phyloP scores from a whole-genome alignment of 1,284 basidiomycete genomes.

The Pterulicium gracile region DNA sequence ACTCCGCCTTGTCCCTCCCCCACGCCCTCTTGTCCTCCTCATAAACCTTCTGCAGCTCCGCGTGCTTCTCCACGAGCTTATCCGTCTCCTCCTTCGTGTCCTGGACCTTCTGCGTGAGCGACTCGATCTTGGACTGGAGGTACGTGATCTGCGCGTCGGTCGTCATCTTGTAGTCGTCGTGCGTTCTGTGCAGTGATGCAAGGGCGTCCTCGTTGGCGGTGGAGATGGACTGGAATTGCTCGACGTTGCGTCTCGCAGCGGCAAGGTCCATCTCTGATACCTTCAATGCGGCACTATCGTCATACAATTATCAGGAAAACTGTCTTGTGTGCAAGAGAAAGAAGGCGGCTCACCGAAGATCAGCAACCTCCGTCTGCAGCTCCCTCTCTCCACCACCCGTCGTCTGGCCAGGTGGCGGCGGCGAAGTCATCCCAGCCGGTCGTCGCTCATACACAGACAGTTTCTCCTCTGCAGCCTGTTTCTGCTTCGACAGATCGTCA shows the following conservation, averaged over 20 bases:
- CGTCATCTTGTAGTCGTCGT: conserved; percentile 68
- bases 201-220: conserved; percentile 74
- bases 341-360: conserved; percentile 50
- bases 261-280: conserved; percentile 66
- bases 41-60: conserved; percentile 51
- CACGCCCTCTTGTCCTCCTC: conserved; percentile 60
- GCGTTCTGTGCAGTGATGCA: conserved; percentile 54
- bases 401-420: conserved; percentile 23
- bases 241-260: conserved; percentile 58
- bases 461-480: conserved; percentile 75
- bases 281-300: conserved; percentile 58
- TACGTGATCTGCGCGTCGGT: conserved; percentile 54
- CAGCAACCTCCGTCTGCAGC: conserved; percentile 77
- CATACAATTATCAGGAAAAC: conserved; percentile 5
- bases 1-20: conserved; percentile 66
- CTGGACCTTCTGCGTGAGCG: conserved; percentile 53
- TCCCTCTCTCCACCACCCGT: conserved; percentile 61
- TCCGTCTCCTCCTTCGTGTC: conserved; percentile 46
- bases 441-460: conserved; percentile 80
- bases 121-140: conserved; percentile 53
- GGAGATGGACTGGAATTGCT: conserved; percentile 79
- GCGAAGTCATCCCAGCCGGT: conserved; percentile 20
- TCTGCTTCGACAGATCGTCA: conserved; percentile 57
- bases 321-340: not conserved
- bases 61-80: conserved; percentile 37